phyloP scores from a whole-genome alignment of 345 rosid genomes.

The Populus ilicifolia region DNA sequence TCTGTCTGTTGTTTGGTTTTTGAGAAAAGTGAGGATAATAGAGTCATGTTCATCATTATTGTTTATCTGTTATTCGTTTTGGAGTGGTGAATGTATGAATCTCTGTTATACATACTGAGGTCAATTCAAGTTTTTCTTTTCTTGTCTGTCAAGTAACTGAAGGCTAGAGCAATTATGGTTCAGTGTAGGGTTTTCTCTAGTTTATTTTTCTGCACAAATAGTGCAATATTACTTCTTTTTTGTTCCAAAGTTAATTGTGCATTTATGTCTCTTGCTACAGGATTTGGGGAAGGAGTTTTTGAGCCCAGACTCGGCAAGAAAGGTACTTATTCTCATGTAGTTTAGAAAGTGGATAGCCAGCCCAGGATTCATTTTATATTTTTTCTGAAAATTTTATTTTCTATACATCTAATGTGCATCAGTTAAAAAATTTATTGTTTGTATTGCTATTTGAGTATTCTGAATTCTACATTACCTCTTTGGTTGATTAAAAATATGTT shows the following conservation, averaged over 20 bases:
- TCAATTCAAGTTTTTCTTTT: too few species aligned
- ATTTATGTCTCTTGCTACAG: conserved; percentile 30
- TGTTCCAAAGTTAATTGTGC: not conserved
- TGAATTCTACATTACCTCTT: not conserved
- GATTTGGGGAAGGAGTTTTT: conserved; percentile 60
- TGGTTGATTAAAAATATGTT: not conserved
- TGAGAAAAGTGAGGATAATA: not conserved
- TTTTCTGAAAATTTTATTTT: not conserved
- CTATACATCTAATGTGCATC: not conserved
- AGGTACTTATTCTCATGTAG: conserved; percentile 31
- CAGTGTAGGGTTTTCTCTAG: too few species aligned
- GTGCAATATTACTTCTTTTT: not conserved
- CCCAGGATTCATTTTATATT: not conserved
- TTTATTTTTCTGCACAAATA: not conserved
- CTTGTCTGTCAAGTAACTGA: too few species aligned
- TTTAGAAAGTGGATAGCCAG: not conserved
- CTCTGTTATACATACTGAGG: too few species aligned
- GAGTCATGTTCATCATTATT: too few species aligned
- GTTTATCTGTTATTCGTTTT: not conserved
- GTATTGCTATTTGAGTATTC: not conserved
- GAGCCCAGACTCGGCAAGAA: conserved; percentile 51
- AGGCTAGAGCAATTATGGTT: not conserved
- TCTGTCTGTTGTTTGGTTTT: not conserved
- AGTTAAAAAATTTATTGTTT: not conserved
- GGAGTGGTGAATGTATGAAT: not conserved